A percentile compares a stretch with the other conserved stretches of the same genome.
These are phyloP conservation scores for Pythium brassicae DNA, from an alignment of 352 stramenopile species.

Conservation along the genomic window DNA sequence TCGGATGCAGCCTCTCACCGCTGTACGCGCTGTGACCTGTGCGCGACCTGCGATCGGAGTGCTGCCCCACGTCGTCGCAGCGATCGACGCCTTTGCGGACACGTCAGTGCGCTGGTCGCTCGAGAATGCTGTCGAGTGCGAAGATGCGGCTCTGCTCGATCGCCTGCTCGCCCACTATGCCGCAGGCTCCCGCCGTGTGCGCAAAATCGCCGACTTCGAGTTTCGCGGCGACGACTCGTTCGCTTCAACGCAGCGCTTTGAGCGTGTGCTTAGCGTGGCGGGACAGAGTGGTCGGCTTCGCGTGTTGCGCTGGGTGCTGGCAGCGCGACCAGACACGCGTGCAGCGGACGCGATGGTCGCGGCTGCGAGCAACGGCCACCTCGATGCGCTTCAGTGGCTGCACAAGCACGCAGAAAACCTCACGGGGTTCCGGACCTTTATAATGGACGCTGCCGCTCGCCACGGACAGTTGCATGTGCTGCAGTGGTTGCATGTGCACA, in stretches of 20 bases:
- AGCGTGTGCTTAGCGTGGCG: not conserved
- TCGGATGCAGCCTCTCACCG: not conserved
- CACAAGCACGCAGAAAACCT: slow-evolving; percentile 6
- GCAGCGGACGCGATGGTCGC: slow-evolving; percentile 6
- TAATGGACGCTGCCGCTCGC: slow-evolving; percentile 5
- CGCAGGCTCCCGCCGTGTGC: not conserved
- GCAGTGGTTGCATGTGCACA: slow-evolving; percentile 6
- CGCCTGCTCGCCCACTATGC: slow-evolving; percentile 7
- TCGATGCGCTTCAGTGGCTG: slow-evolving; percentile 5
- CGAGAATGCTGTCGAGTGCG: not conserved
- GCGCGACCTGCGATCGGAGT: not conserved
- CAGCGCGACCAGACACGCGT: slow-evolving; percentile 2
- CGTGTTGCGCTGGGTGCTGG: slow-evolving; percentile 5
- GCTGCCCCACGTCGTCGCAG: not conserved
- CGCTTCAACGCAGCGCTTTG: slow-evolving; percentile 1
- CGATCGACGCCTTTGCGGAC: slow-evolving; percentile 6
- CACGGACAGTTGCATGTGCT: not conserved
- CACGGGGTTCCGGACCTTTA: not conserved
- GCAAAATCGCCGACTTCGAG: slow-evolving; percentile 6
- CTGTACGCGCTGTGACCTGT: not conserved
- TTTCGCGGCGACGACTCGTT: slow-evolving; percentile 9
- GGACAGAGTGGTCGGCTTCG: not conserved
- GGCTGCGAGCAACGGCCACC: not conserved
- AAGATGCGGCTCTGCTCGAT: slow-evolving; percentile 5
- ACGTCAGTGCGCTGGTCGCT: slow-evolving; percentile 1